Base-by-base conservation (phyloP, 2,329 filamentous ascomycete genomes). In the Pezicula rhizophila region DNA sequence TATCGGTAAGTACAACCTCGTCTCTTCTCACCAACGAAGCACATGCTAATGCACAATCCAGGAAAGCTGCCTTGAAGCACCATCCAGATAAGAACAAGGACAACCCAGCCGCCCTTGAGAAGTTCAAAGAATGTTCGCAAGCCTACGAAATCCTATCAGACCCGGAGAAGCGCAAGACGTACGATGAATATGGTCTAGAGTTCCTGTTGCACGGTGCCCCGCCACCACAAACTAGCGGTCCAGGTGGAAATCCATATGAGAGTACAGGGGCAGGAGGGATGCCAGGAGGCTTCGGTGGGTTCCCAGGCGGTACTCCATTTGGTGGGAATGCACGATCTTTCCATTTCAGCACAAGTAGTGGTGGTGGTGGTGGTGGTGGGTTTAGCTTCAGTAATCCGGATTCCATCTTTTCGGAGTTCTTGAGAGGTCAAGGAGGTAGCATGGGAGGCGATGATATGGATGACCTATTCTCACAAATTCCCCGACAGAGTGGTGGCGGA, bases 41-140 rank as follows among this genome's bases (percentile, higher is more conserved):
- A 44, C 35, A 50, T 46, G 35, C 56, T 60, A 53, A 60, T 42
- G 45, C 28, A 28, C 20, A 34, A 14, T 8, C 54, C 66, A 89
- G 87, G 55, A 96, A 96, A 77, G 79, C 84, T 48, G 92, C 92
- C 47, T 71, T 97, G 66, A 95, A 91, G 72, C 91, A 83, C 71
- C 93, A 99, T 65, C 93, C 93, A 6, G 93, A 99, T 76, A 99
- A 97, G 78, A 99, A 97, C 77, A 91, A 91, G 69, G 85, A 95
- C 71, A 90, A 92, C 60, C 83, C 90, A 26, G 73, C 82, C 46
- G 89, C 92, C 8, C 76, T 82, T 52, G 93, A 97, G 67, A 96
- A 92, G 70, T 99, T 99, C 78, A 99, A 99, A 73, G 93, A 97
- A 68, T 87, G 90, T 56, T 96, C 90, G 1, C 91, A 97, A 72